Evolutionary conservation across 2,329 filamentous ascomycete genomes (phyloP), one percentile per base, ranked within the genome.

Genomic region (Alternaria hordeiaustralica): DNA sequence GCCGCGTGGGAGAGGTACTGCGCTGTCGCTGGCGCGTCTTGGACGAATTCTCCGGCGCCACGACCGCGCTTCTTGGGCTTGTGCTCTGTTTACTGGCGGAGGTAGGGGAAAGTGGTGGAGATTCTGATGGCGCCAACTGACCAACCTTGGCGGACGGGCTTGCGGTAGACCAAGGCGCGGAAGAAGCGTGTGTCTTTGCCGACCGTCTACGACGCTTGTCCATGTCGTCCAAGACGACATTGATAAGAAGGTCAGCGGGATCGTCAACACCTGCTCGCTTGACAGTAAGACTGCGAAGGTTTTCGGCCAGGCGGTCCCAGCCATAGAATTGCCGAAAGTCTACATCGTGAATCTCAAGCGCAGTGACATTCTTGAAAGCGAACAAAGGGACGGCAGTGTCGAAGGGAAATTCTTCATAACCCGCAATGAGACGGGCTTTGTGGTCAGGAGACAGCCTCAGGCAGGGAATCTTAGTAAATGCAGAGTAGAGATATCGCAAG

Each of bases 301-400:
- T 94, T 77, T 99, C 96, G 9, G 96, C 92, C 60, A 98, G 83
- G 62, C 92, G 89, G 78, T 99, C 95, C 96, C 96, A 99, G 61
- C 96, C 96, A 81, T 94, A 97, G 82, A 98, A 97, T 73, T 97
- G 94, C 65, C 96, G 89, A 78, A 97, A 97, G 80, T 99, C 96
- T 77, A 98, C 91, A 81, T 96, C 94, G 82, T 91, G 94, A 57
- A 99, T 92, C 80, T 99, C 96, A 68, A 99, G 86, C 21, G 93
- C 92, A 81, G 95, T 95, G 58, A 98, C 84, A 72, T 98, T 99
- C 83, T 99, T 98, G 87, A 99, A 98, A 9, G 92, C 92, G 79
- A 97, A 91, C n/a, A 99, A 85, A 20, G 96, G 96, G 28, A 99
- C 96, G 20, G 96, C 96, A 23, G 93, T 97, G 80, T 99, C 96